Base-by-base conservation (phyloP, 495 filamentous ascomycete genomes). In the Annulohypoxylon maeteangense region DNA sequence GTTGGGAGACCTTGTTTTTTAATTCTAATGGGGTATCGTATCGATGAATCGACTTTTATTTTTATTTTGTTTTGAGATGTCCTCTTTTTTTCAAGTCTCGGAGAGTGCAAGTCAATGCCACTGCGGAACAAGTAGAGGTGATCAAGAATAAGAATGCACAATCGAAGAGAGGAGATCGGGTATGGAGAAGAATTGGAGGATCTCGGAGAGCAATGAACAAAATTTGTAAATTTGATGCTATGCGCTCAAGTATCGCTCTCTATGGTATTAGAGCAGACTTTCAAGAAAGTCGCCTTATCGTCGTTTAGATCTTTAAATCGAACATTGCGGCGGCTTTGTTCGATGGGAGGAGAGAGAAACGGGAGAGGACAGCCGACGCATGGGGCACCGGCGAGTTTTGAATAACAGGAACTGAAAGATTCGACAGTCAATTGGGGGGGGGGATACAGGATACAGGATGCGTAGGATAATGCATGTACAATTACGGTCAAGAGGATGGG, bases 81-180 rank as follows among this genome's bases (percentile, higher is more conserved):
- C 64, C 65, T 56, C 61, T 65, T 74, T 77, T 70, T 76, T 76
- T 71, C 77, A 75, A 76, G 76, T 80, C 80, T 77, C 76, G 76
- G 76, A 76, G 74, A 75, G 78, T 72, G 78, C 82, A 83, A 83
- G 78, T 82, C 75, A 84, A 83, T 84, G 82, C 81, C 78, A 77
- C 82, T 74, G 68, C 59, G 62, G 73, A 70, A 72, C 79, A 76
- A 81, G 68, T 23, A 65, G 65, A 76, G 72, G 42, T 25, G 45
- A 60, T 45, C 36, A 51, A 74, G 69, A 73, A 68, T 47, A 34
- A 72, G 14, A 60, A 29, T 38, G 38, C 32, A 56, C 61, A 61
- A 42, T 59, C n/a, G n/a, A n/a, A 29, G 63, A 71, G 58, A 72
- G 62, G 68, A 64, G 65, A 74, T 74, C 65, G 45, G 40, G 57